Conservation (phyloP, 176 grass and related monocot genomes). For the Triticum turgidum region DNA sequence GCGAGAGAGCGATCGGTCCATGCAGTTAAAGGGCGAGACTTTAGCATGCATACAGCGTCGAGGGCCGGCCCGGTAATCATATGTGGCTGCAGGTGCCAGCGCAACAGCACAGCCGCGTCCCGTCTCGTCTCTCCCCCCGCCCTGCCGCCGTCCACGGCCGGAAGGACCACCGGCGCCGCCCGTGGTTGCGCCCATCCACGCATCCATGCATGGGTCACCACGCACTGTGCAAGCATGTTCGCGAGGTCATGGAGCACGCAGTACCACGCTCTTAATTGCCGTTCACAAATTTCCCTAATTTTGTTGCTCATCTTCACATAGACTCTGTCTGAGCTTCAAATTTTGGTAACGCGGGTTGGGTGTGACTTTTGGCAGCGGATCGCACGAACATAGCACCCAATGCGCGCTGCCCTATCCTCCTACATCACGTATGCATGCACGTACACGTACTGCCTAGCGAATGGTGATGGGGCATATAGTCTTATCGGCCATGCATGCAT, state of each 20-base stretch:
- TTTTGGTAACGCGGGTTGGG: too few species aligned
- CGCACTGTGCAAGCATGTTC: background rate
- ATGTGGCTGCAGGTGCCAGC: background rate
- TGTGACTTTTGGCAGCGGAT: background rate
- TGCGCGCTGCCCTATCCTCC: background rate
- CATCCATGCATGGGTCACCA: too few species aligned
- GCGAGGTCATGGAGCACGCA: background rate
- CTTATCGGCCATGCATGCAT: background rate
- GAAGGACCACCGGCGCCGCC: too few species aligned
- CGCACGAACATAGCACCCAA: background rate
- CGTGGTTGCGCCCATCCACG: too few species aligned
- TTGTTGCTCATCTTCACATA: too few species aligned
- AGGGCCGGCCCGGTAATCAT: background rate
- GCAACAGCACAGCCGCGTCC: too few species aligned
- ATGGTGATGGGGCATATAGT: background rate
- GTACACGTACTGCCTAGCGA: background rate
- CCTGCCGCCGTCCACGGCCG: too few species aligned
- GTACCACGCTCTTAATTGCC: background rate
- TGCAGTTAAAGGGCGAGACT: background rate
- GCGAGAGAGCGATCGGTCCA: background rate
- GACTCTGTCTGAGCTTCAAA: background rate
- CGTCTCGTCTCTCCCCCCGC: too few species aligned
- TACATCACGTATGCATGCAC: background rate
- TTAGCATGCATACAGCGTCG: background rate
- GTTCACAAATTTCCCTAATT: background rate